Conservation (phyloP, 805 yeast genomes). For the Candida hungchunana region DNA sequence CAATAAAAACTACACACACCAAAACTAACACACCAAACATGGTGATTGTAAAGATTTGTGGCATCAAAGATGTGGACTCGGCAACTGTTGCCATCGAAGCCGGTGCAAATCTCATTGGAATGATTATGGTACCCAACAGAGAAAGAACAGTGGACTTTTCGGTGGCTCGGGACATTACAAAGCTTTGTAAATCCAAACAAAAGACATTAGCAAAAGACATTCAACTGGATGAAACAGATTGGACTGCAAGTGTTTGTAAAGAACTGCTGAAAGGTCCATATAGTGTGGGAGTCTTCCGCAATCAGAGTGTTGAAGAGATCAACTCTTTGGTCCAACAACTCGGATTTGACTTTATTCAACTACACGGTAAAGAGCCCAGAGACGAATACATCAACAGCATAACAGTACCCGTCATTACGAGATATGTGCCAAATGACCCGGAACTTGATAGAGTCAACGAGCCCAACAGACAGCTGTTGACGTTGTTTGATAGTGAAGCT, state of each 20-base stretch:
- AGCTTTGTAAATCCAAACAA: constrained; percentile 26
- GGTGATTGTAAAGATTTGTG: constrained; percentile 78
- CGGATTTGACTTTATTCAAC: constrained; percentile 72
- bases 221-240: not conserved
- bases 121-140: constrained; percentile 81
- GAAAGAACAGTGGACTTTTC: constrained; percentile 57
- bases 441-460: constrained; percentile 30
- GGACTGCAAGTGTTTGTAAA: not conserved
- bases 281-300: not conserved
- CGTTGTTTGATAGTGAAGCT: constrained; percentile 77
- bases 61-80: constrained; percentile 61
- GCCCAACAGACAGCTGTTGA: constrained; percentile 40
- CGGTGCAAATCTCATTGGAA: constrained; percentile 79
- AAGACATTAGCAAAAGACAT: constrained; percentile 3
- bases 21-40: constrained; percentile 2
- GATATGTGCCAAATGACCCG: constrained; percentile 61
- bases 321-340: constrained; percentile 32
- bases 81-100: constrained; percentile 64
- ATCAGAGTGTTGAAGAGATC: not conserved
- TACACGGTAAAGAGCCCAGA: constrained; percentile 75
- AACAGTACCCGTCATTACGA: constrained; percentile 60
- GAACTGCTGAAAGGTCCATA: not conserved
- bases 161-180: constrained; percentile 44
- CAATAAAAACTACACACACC: not conserved
- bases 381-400: constrained; percentile 33